Percentiles rank a stretch among this genome's conserved stretches.
Evolutionary conservation across 2,329 filamentous ascomycete genomes (phyloP).

Genomic region (Fusarium scirpi): DNA sequence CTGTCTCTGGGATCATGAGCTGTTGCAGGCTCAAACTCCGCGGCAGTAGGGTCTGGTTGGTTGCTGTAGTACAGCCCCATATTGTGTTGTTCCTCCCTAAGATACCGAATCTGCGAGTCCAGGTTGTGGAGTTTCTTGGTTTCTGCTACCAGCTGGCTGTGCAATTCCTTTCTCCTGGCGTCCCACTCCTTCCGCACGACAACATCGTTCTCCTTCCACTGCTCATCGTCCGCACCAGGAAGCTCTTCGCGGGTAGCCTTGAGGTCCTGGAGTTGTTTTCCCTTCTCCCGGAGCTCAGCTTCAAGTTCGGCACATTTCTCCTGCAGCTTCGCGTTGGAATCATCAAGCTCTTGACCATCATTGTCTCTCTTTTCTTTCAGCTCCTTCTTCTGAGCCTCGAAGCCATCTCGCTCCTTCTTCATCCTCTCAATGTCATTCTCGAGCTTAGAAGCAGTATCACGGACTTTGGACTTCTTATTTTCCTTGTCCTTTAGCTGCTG

Average conservation of each 20-base stretch:
- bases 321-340: slow-evolving; percentile 70
- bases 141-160: slow-evolving; percentile 61
- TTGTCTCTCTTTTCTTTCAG: slow-evolving; percentile 64
- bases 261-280: slow-evolving; percentile 77
- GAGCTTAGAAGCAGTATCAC: slow-evolving; percentile 77
- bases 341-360: slow-evolving; percentile 64
- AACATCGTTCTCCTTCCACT: slow-evolving; percentile 63
- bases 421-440: slow-evolving; percentile 72
- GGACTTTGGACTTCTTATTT: slow-evolving; percentile 74
- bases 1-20: slow-evolving; percentile 62
- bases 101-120: slow-evolving; percentile 59
- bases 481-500: slow-evolving; percentile 76
- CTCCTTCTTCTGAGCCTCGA: slow-evolving; percentile 65
- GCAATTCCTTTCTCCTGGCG: slow-evolving; percentile 63
- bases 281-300: slow-evolving; percentile 74
- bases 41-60: slow-evolving; percentile 58
- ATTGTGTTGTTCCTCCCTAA: slow-evolving; percentile 62
- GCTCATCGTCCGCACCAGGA: slow-evolving; percentile 71
- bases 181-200: slow-evolving; percentile 69
- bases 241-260: slow-evolving; percentile 77
- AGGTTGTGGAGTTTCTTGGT: slow-evolving; percentile 61
- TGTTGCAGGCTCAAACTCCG: slow-evolving; percentile 62
- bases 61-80: slow-evolving; percentile 60
- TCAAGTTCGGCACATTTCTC: slow-evolving; percentile 75
- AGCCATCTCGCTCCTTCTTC: slow-evolving; percentile 66